Percentiles rank a stretch among this genome's conserved stretches.
Evolutionary conservation across 2,329 filamentous ascomycete genomes (phyloP).

Genomic region (Dactylellina parvicollis): DNA sequence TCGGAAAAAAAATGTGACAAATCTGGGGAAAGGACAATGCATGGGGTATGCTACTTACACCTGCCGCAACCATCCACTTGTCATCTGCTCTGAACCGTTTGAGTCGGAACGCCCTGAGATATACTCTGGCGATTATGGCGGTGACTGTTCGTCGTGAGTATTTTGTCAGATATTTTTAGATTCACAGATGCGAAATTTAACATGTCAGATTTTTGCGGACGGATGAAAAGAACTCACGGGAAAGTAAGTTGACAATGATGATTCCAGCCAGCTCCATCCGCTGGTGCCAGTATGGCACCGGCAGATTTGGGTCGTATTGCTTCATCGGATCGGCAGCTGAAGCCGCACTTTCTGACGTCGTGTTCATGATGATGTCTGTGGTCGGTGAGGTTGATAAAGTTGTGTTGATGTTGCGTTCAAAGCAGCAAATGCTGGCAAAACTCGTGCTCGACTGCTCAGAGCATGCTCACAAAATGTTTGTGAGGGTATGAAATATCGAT

Average conservation of each 20-base stretch:
- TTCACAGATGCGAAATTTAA: background rate
- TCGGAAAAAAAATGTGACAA: background rate
- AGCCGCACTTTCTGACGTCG: slow-evolving; percentile 19
- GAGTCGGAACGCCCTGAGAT: slow-evolving; percentile 57
- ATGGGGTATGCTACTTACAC: slow-evolving; percentile 54
- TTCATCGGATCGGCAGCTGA: slow-evolving; percentile 33
- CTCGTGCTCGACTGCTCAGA: background rate
- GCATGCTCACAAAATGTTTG: slow-evolving; percentile 19
- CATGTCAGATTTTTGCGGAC: background rate
- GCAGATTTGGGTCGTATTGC: slow-evolving; percentile 56
- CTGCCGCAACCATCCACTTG: slow-evolving; percentile 58
- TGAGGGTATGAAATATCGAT: background rate
- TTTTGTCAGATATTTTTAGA: background rate
- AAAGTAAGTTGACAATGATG: slow-evolving; percentile 57
- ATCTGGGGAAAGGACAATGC: slow-evolving; percentile 25
- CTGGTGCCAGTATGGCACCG: slow-evolving; percentile 57
- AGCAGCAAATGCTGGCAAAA: background rate
- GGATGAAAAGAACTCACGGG: slow-evolving; percentile 54
- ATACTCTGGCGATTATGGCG: slow-evolving; percentile 57
- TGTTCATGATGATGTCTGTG: slow-evolving; percentile 10
- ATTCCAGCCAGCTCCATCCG: slow-evolving; percentile 58
- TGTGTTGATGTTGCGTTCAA: slow-evolving; percentile 39
- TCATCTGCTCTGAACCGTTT: slow-evolving; percentile 58
- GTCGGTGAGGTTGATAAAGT: slow-evolving; percentile 2
- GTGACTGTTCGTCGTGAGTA: slow-evolving; percentile 52